Evolutionary conservation across 1,139 yeast genomes (phyloP), one percentile per base, ranked within the genome.

Genomic region (Geotrichum carabidarum): DNA sequence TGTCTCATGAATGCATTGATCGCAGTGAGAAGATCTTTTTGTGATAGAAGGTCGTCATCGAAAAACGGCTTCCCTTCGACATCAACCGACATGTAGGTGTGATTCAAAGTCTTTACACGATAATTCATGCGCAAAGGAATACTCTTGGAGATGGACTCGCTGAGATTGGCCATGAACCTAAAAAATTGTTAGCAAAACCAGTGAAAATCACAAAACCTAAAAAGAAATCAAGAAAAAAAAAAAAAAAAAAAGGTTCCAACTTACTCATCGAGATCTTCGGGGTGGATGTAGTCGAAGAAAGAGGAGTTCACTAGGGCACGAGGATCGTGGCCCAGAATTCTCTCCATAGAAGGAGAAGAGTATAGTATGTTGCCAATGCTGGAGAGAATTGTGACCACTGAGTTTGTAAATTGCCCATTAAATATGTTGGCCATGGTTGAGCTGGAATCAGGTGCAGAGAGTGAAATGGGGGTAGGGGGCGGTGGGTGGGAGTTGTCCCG

Each of bases 381-480:
- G n/a, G 52, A 48, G 7, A 53, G 44, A 15, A 41, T 44, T 18
- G 41, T 22, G 18, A 44, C 30, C n/a, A 37, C 32, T 4, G 37
- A 32, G 36, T 17, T 41, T 7, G 48, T 18, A 15, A 22, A 15
- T 11, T 34, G 17, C n/a, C 31, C 27, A 8, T 32, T 9, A 34
- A 38, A 32, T n/a, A 18, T 37, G 44, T 36, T 37, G 27, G 18
- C 45, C 17, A 14, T 17, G 7, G 34, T 15, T 4, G 6, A 22
- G 30, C n/a, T 17, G 17, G 30, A 22, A 34, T 36, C 44, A 12
- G 32, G 37, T 8, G 50, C 44, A n/a, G 45, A 38, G 14, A 48
- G 47, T 12, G 54, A 45, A 30, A 51, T 40, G 5, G 54, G 54
- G 11, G 54, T 51, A 14, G 54, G 54, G 11, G 54, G 45, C 15